phyloP scores from a whole-genome alignment of 2,329 filamentous ascomycete species.

The Meredithiella fracta region DNA sequence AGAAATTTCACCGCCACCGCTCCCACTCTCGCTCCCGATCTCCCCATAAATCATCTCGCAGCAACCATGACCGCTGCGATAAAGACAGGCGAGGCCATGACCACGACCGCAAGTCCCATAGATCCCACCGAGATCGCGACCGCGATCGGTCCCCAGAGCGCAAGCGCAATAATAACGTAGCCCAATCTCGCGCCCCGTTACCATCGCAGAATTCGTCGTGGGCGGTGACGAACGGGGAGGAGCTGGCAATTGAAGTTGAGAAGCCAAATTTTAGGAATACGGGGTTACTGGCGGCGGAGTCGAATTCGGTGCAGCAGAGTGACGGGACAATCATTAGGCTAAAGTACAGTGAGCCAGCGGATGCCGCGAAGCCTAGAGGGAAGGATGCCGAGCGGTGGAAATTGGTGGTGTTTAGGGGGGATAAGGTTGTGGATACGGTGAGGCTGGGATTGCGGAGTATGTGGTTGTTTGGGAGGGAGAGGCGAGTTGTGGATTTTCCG shows the following conservation, averaged over 20 bases:
- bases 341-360: constrained; percentile 90
- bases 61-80: background rate
- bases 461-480: constrained; percentile 78
- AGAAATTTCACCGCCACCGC: constrained; percentile 5
- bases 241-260: constrained; percentile 45
- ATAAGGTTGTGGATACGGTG: constrained; percentile 65
- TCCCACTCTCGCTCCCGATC: background rate
- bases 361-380: constrained; percentile 72
- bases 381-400: constrained; percentile 56
- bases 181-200: constrained; percentile 28
- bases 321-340: constrained; percentile 62
- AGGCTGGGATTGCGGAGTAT: constrained; percentile 62
- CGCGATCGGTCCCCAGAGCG: constrained; percentile 1
- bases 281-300: constrained; percentile 71
- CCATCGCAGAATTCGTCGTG: constrained; percentile 46
- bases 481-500: constrained; percentile 62
- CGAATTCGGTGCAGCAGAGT: constrained; percentile 57
- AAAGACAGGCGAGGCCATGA: background rate
- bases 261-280: constrained; percentile 75
- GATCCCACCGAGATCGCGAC: background rate
- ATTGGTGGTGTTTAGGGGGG: constrained; percentile 80
- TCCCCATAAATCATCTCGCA: background rate
- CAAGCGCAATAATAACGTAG: background rate
- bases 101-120: background rate
- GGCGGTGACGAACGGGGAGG: constrained; percentile 34